Evolutionary conservation across 495 filamentous ascomycete species (phyloP).

Genomic region (Penicilliopsis zonata): DNA sequence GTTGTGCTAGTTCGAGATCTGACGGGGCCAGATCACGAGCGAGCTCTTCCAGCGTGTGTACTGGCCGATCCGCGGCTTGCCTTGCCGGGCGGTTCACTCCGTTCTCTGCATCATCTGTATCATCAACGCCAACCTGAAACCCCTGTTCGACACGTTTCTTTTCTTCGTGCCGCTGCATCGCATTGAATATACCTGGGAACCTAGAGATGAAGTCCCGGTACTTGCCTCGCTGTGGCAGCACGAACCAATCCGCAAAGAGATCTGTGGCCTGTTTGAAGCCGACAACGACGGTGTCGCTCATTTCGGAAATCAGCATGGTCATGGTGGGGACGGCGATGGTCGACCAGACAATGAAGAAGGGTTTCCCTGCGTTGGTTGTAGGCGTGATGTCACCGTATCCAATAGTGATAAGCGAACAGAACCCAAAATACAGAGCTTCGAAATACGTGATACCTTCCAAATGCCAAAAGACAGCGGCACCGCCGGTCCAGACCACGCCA

Average conservation of each 20-base stretch:
- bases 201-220: constrained; percentile 30
- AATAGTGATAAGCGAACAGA: constrained; percentile 71
- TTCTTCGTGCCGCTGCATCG: constrained; percentile 22
- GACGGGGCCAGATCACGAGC: constrained; percentile 21
- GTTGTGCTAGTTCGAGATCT: constrained; percentile 31
- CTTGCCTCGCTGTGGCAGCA: constrained; percentile 41
- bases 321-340: constrained; percentile 55
- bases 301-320: constrained; percentile 52
- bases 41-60: constrained; percentile 33
- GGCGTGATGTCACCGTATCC: constrained; percentile 81
- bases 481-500: constrained; percentile 63
- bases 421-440: constrained; percentile 69
- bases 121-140: constrained; percentile 24
- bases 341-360: constrained; percentile 86
- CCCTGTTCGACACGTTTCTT: constrained; percentile 36
- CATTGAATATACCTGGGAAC: constrained; percentile 26
- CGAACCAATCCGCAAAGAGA: constrained; percentile 41
- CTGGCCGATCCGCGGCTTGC: constrained; percentile 4
- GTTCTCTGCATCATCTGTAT: constrained; percentile 4
- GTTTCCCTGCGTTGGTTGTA: constrained; percentile 57
- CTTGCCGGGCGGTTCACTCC: not conserved
- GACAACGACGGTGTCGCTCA: constrained; percentile 49
- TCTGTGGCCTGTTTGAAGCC: constrained; percentile 44
- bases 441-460: constrained; percentile 56
- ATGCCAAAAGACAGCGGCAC: constrained; percentile 62